Conservation (phyloP, 1,139 yeast species). For the Blastobotrys buckinghamii region DNA sequence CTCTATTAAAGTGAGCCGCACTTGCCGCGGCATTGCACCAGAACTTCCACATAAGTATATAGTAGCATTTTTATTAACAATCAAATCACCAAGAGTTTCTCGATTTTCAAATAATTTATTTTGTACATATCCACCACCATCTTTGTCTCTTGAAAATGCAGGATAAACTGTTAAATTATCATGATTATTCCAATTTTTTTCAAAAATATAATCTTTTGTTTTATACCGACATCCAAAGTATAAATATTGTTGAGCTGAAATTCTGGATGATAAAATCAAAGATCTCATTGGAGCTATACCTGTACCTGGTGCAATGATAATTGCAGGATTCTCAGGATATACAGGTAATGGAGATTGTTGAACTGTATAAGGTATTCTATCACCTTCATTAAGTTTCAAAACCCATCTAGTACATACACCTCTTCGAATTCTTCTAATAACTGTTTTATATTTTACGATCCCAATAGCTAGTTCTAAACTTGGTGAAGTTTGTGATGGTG, state of each 20-base stretch:
- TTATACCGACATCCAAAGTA: constrained; percentile 74
- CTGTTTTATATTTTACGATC: constrained; percentile 80
- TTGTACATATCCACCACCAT: constrained; percentile 59
- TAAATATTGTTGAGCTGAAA: constrained; percentile 30
- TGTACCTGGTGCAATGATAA: constrained; percentile 84
- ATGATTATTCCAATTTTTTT: constrained; percentile 44
- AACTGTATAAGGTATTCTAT: constrained; percentile 49
- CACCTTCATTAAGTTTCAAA: constrained; percentile 43
- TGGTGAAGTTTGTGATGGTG: constrained; percentile 27
- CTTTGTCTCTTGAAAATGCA: constrained; percentile 48
- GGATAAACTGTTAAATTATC: constrained; percentile 40
- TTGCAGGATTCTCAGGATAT: constrained; percentile 44
- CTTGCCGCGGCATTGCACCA: constrained; percentile 93
- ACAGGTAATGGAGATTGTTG: constrained; percentile 37
- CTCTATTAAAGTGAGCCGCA: constrained; percentile 66
- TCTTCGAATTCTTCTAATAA: constrained; percentile 63
- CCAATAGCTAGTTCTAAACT: constrained; percentile 68
- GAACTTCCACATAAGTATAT: constrained; percentile 87
- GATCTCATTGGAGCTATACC: constrained; percentile 89
- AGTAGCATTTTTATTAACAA: constrained; percentile 51
- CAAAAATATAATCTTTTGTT: constrained; percentile 64
- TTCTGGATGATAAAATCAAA: constrained; percentile 37
- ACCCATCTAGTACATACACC: constrained; percentile 87
- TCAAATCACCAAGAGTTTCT: constrained; percentile 43
- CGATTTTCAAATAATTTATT: constrained; percentile 53